Evolutionary conservation across 2,329 filamentous ascomycete genomes (phyloP), one percentile per base, ranked within the genome.

Genomic region (Beauveria australis): DNA sequence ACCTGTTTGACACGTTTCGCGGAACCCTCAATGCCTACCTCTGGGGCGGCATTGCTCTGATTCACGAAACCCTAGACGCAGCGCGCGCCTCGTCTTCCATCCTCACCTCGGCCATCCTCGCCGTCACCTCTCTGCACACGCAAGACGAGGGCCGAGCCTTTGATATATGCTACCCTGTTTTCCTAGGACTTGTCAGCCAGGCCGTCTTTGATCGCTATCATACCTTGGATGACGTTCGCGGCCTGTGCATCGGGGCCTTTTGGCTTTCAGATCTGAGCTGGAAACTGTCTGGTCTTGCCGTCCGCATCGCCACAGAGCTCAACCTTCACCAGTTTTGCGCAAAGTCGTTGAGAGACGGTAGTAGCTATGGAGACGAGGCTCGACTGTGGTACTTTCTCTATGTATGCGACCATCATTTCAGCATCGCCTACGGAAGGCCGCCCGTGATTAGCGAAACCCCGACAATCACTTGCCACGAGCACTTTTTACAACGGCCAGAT

Each of bases 391-490:
- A 86, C 68, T 68, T 85, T 40, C 71, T 86, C 0, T 88, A 87
- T 65, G 82, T 86, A 1, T 87, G 84, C 66, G 85, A 88, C 66
- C 84, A 86, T 63, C 85, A 88, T 68, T 82, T 87, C 30, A 85
- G 81, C 57, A 86, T 88, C 55, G 79, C 85, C 0, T 87, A 87
- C 57, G 70, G 70, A 1, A 74, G 84, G 18, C 82, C 84, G 4
- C 82, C 83, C 0, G 80, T 86, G 10, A 84, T 85, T 22, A 77
- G 80, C 54, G 83, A 86, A 63, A 78, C 84, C 62, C 72, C 76
- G 18, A 79, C 79, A 0, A 82, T 87, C 43, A 76, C 78, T n/a
- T 79, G 82, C 24, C 80, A 83, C 67, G 80, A 85, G 63, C 72
- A 75, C 1, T 81, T 85, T 60, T 71, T 86, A 28, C 73, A 77